Evolutionary conservation across 768 basidiomycete genomes (phyloP), one percentile per base, ranked within the genome.

Genomic region (Hortiboletus campestris): DNA sequence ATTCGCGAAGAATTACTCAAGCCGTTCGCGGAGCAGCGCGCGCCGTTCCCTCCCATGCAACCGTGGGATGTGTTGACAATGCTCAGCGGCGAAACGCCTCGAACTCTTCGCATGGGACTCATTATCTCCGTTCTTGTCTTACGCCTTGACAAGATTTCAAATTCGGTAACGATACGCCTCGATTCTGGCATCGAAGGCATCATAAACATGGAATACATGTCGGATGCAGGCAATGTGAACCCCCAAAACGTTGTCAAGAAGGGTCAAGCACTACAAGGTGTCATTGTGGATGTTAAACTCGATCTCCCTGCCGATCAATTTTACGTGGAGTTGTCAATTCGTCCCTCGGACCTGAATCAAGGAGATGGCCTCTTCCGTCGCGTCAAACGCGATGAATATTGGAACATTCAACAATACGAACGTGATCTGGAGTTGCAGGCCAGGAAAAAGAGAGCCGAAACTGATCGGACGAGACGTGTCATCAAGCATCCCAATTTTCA

Each of bases 401-500:
- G 89, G 85, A 85, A 92, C 67, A 74, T 77, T 36, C 72, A 73
- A n/a, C 84, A 80, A 49, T 78, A 80, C 61, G 81, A 84, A 29
- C 83, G 83, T 57, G 89, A 94, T 66, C 70, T 74, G 60, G 89
- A 94, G 57, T 74, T 91, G 60, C 75, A 88, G 58, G 83, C 81
- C 22, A 82, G 91, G 60, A 95, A 91, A 75, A 95, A 93, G 76
- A 79, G 91, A 45, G 85, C 90, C 2, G 89, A 93, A 65, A 86
- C 84, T 10, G 89, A 91, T 62, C 80, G 83, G 57, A 82, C 85
- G 35, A 83, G 92, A 56, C 80, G 96, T 25, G 85, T 96, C 50
- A 91, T 99, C 76, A 94, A 98, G 69, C 97, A 99, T 70, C 97
- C 96, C 2, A 94, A 96, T 72, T 99, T 98, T 83, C 91, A 95